These are phyloP conservation scores for Aspergillus sp. DNA, from an alignment of 2,329 filamentous ascomycete species.

Conservation along the genomic window DNA sequence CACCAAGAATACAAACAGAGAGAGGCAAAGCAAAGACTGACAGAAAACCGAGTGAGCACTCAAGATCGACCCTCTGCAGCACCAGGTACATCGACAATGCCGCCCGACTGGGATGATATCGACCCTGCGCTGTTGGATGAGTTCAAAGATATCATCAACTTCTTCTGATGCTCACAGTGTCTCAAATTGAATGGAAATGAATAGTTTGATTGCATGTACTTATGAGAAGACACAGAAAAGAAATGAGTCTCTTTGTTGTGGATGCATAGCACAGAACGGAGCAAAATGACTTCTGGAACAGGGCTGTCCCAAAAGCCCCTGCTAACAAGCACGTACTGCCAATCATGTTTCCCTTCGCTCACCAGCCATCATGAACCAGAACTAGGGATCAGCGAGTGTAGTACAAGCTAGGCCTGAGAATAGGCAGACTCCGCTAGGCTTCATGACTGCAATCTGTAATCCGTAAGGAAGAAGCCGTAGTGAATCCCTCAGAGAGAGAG, in stretches of 20 bases:
- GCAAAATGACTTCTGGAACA: no score
- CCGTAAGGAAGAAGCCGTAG: neutral
- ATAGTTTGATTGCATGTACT: neutral
- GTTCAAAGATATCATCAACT: conserved; percentile 42
- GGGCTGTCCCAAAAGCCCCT: no score
- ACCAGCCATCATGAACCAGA: neutral
- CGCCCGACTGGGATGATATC: conserved; percentile 35
- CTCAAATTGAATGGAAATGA: neutral
- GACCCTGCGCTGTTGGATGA: conserved; percentile 40
- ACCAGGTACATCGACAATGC: neutral
- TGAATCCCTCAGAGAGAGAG: neutral
- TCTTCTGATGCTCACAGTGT: conserved; percentile 27
- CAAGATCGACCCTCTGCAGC: neutral
- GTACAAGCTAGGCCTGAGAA: neutral
- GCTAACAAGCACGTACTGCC: no score
- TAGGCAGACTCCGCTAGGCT: neutral
- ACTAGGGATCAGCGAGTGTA: neutral
- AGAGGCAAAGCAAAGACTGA: neutral
- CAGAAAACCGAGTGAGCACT: neutral
- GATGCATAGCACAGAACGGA: neutral
- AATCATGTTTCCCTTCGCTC: no score
- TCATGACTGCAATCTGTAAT: neutral
- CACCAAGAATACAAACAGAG: neutral
- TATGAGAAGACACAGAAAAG: neutral
- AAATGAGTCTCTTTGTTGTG: neutral